Evolutionary conservation across 129 eudicot species (phyloP).

Genomic region (Chrysanthemum lavandulifolium): DNA sequence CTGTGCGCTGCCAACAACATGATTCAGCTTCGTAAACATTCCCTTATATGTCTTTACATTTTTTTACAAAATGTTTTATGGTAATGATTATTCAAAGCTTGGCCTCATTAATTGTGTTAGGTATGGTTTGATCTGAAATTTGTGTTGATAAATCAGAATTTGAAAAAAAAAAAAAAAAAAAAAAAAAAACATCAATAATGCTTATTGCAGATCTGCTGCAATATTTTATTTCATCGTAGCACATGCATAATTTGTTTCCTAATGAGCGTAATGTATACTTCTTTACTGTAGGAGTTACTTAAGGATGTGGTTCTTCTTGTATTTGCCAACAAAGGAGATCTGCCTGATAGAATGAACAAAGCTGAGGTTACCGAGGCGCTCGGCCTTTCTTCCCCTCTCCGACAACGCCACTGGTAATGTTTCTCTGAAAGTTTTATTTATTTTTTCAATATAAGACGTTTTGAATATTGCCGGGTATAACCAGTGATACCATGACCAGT

Average conservation of each 20-base stretch:
- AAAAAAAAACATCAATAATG: no score
- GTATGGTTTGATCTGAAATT: neutral
- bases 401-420: conserved; percentile 93
- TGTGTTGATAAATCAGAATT: no score
- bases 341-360: conserved; percentile 98
- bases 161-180: no score
- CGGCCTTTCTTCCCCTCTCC: conserved; percentile 84
- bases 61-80: no score
- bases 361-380: conserved; percentile 99
- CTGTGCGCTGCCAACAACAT: no score
- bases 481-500: neutral
- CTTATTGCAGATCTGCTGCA: neutral
- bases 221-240: conserved; percentile 39
- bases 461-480: neutral
- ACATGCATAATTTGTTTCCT: conserved; percentile 39
- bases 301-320: conserved; percentile 96
- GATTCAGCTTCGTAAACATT: no score
- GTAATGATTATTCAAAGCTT: neutral
- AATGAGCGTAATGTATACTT: no score
- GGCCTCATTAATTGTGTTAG: neutral
- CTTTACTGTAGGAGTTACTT: neutral
- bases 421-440: neutral
- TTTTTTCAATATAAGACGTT: neutral
- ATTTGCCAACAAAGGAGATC: conserved; percentile 99
- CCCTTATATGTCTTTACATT: no score